Percentiles rank a stretch among this genome's conserved stretches.
These are phyloP conservation scores for Stylonectria norvegica DNA, from an alignment of 2,329 filamentous ascomycete species.

Conservation along the genomic window DNA sequence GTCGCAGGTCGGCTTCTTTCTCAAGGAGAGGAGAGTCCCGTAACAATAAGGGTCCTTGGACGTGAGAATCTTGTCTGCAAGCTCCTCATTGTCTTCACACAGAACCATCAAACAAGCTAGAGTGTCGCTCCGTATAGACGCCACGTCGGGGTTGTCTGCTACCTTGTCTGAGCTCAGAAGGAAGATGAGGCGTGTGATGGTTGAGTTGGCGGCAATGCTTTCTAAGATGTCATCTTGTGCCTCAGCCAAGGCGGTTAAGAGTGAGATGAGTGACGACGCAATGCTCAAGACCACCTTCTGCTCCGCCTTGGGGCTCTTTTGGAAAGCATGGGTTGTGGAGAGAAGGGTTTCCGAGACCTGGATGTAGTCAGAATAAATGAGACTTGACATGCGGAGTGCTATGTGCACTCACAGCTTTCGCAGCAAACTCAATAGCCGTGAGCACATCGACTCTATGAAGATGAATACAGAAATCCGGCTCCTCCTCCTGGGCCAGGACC, in stretches of 20 bases:
- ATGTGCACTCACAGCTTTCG: constrained; percentile 44
- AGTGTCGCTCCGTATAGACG: constrained; percentile 42
- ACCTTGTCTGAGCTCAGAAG: constrained; percentile 46
- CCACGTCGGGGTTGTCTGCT: constrained; percentile 41
- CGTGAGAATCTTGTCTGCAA: constrained; percentile 52
- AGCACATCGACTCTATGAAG: constrained; percentile 60
- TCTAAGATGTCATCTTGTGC: constrained; percentile 59
- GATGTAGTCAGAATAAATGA: constrained; percentile 3
- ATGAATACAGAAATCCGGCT: constrained; percentile 64
- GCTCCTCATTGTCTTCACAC: constrained; percentile 56
- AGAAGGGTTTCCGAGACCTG: constrained; percentile 45
- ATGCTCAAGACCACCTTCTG: constrained; percentile 53
- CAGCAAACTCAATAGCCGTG: constrained; percentile 56
- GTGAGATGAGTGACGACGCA: constrained; percentile 49
- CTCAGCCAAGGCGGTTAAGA: constrained; percentile 54
- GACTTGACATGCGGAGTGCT: no score
- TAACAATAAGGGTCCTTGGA: constrained; percentile 47
- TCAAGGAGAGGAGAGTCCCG: constrained; percentile 47
- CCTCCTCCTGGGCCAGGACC: constrained; percentile 60
- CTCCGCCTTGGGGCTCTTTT: constrained; percentile 51
- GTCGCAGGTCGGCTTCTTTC: constrained; percentile 44
- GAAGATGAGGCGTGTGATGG: constrained; percentile 53
- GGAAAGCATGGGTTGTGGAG: constrained; percentile 40
- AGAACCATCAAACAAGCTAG: constrained; percentile 56
- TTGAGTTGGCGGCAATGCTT: constrained; percentile 47